phyloP scores from a whole-genome alignment of 2,329 filamentous ascomycete species.

The Trichoderma lentiforme region DNA sequence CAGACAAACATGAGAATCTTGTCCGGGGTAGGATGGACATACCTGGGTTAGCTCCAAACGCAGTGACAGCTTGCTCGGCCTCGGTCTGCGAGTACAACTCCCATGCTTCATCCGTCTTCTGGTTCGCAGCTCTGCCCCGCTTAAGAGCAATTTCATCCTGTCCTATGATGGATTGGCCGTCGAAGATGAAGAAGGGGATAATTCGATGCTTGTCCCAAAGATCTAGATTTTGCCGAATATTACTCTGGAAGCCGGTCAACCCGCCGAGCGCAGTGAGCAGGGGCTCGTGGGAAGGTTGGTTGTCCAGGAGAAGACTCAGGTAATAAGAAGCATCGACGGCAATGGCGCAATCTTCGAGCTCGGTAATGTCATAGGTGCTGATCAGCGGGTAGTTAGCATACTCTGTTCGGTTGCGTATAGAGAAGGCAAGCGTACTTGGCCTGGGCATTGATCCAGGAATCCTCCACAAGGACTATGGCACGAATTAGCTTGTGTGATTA shows the following conservation, averaged over 20 bases:
- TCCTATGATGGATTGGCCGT: constrained; percentile 76
- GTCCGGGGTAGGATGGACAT: constrained; percentile 26
- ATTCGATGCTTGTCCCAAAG: constrained; percentile 67
- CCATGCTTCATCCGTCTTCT: constrained; percentile 79
- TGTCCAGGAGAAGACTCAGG: constrained; percentile 73
- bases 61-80: constrained; percentile 74
- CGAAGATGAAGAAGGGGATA: constrained; percentile 85
- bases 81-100: constrained; percentile 77
- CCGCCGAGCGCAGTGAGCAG: constrained; percentile 87
- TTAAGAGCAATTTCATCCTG: constrained; percentile 68
- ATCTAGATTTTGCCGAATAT: constrained; percentile 74
- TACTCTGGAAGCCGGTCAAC: constrained; percentile 71
- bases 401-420: neutral
- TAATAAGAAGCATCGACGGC: constrained; percentile 90
- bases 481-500: constrained; percentile 1
- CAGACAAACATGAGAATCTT: neutral
- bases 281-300: constrained; percentile 71
- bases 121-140: constrained; percentile 61
- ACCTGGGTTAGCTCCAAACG: constrained; percentile 80
- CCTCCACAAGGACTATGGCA: constrained; percentile 36
- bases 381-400: neutral
- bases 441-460: constrained; percentile 40
- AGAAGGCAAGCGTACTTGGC: constrained; percentile 31
- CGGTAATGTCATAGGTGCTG: constrained; percentile 61
- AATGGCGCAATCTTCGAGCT: constrained; percentile 71